A percentile compares a stretch with the other conserved stretches of the same genome.
These are phyloP conservation scores for Corylus avellana DNA, from an alignment of 306 rosid species.

Conservation along the genomic window DNA sequence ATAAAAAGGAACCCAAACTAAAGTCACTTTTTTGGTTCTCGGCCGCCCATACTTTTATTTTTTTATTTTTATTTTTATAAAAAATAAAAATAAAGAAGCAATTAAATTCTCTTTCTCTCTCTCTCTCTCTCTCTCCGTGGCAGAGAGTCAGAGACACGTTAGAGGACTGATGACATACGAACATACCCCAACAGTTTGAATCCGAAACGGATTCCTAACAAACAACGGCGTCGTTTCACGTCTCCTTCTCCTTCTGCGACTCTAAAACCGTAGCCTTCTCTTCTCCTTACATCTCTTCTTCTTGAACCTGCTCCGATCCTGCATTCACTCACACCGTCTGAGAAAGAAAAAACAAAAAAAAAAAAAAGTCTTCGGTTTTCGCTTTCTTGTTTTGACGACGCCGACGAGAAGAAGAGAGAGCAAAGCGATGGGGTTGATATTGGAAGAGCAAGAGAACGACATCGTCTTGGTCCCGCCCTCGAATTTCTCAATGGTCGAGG, in stretches of 20 bases:
- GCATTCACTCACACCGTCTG: background rate
- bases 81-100: too few relatives aligned
- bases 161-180: too few relatives aligned
- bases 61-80: too few relatives aligned
- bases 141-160: background rate
- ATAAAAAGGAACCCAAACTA: too few relatives aligned
- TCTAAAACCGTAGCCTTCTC: background rate
- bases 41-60: too few relatives aligned
- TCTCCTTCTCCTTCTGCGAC: background rate
- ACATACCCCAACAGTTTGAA: background rate
- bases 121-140: too few relatives aligned
- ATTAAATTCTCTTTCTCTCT: too few relatives aligned
- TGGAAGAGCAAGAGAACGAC: conserved; percentile 36
- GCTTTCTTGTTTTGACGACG: background rate
- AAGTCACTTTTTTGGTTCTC: too few relatives aligned
- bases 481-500: conserved; percentile 91
- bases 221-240: conserved; percentile 14
- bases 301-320: background rate
- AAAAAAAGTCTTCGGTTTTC: background rate
- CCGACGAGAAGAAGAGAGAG: background rate
- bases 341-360: too few relatives aligned
- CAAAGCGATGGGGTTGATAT: conserved; percentile 41
- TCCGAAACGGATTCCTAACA: conserved; percentile 8
- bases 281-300: background rate
- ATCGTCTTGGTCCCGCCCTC: conserved; percentile 62